These are phyloP conservation scores for Pulveroboletus sp. DNA, from an alignment of 768 basidiomycete species.

Conservation along the genomic window DNA sequence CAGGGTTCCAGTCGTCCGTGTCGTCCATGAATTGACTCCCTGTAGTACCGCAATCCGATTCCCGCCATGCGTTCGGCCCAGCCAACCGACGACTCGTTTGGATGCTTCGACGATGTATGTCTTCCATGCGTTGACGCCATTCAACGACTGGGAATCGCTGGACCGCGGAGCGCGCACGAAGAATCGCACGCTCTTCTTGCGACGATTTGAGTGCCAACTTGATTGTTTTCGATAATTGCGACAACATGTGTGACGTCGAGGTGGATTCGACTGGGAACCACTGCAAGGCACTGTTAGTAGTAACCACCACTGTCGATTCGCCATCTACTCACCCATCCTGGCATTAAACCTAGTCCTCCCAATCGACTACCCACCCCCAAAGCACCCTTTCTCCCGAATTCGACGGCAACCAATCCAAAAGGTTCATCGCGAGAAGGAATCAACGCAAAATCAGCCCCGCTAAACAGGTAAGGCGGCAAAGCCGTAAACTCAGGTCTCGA, in stretches of 20 bases:
- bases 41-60: constrained; percentile 55
- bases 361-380: constrained; percentile 92
- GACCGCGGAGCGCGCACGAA: constrained; percentile 89
- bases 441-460: constrained; percentile 91
- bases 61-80: constrained; percentile 71
- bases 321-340: constrained; percentile 77
- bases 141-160: constrained; percentile 98
- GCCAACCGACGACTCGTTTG: constrained; percentile 62
- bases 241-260: constrained; percentile 90
- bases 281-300: constrained; percentile 33
- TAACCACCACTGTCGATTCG: too few species aligned
- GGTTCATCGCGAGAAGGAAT: constrained; percentile 97
- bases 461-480: constrained; percentile 88
- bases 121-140: constrained; percentile 95
- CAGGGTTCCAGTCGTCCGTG: constrained; percentile 77
- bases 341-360: constrained; percentile 94
- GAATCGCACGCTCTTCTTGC: constrained; percentile 85
- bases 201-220: constrained; percentile 90
- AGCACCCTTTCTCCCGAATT: constrained; percentile 95
- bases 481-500: constrained; percentile 98
- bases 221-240: constrained; percentile 90
- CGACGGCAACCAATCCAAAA: constrained; percentile 92
- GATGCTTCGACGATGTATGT: constrained; percentile 89
- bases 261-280: constrained; percentile 98
- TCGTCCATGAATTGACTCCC: constrained; percentile 50